Base-by-base conservation (phyloP, 192 early-diverging fungal species). In the Rhizoclosmatium sp. region DNA sequence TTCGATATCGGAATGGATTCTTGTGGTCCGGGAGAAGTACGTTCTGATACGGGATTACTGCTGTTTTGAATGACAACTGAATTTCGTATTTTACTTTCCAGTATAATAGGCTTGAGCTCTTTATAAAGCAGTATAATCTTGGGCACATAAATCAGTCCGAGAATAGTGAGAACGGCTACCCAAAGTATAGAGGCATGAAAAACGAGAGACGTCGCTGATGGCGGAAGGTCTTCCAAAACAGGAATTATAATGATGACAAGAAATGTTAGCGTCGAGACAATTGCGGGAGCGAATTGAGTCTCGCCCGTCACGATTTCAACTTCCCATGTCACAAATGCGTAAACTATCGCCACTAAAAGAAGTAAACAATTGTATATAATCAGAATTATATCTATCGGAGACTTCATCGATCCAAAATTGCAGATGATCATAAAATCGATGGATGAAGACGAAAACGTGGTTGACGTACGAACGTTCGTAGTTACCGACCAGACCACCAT, bases 221-320 rank as follows among this genome's bases (percentile, higher is more conserved):
- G 67, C 14, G 7, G 40, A 19, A 45, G 31, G 46, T 7, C 12
- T 4, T 47, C 9, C 67, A 69, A 47, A 7, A 69, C 9, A 21
- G 31, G 47, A 7, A 71, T 14, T 10, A 71, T 47, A 2, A 31
- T 39, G n/a, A 71, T 49, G 14, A 5, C 21, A 23, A 56, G 7
- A 40, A 71, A 21, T 7, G 51, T 49, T 16, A 40, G 54, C 5
- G 69, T 39, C 12, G 69, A n/a, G 7, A 71, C 69, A 31, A 71
- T 56, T 10, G 54, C 49, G 4, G 21, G 14, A 7, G 69, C 16
- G 45, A 71, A 71, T 7, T 46, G 16, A 39, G 21, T 56, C 54
- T 71, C 69, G 14, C 45, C 45, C n/a, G 21, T 71, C 1, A 71
- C 3, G 2, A 21, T 9, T 42, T 71, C 69, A 12, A 45, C 69